Base-by-base conservation (phyloP, 2,329 filamentous ascomycete species). In the Sclerotinia minor region DNA sequence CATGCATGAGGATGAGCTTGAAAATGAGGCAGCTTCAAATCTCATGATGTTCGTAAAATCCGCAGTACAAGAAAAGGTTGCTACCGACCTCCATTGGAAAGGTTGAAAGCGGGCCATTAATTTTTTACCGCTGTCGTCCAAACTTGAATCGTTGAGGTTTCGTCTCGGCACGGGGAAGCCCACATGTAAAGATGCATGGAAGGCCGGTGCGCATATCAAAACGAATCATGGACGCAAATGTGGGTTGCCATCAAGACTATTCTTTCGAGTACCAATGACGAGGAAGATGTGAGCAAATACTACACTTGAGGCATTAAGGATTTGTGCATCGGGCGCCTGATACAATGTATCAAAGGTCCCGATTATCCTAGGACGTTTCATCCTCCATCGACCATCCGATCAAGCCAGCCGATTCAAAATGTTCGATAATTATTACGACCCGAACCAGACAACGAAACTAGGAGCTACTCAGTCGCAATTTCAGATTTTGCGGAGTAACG, bases 31-130 rank as follows among this genome's bases (percentile, higher is more conserved):
- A 52, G 76, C 75, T 71, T 79, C 78, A 63, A 79, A 81, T 71
- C 79, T 90, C 76, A 84, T 83, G 73, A 80, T 81, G 26, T 88
- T 91, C 75, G 81, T 91, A 68, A 84, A 87, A 71, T 85, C 87
- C 61, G 82, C 83, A 19, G 80, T 91, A 75, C 83, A 88, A 73
- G 79, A 82, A 68, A 87, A 87, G 74, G 77, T 87, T 44, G 78
- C 79, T 35, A 78, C 78, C 29, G 83, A 85, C 75, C 79, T 88
- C 45, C 80, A 85, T 73, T 89, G 86, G 86, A 87, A 87, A 69
- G 72, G 71, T 49, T 77, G 73, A 77, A 67, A 44, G 24, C 54
- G n/a, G n/a, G 32, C 32, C 54, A 60, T n/a, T 45, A 50, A 59
- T 67, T 7, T 67, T 7, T 70, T 57, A 44, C 64, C 59, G 50